Evolutionary conservation across 2,329 filamentous ascomycete species (phyloP), one percentile per base, ranked within the genome.

Genomic region (Fulvia fulva): DNA sequence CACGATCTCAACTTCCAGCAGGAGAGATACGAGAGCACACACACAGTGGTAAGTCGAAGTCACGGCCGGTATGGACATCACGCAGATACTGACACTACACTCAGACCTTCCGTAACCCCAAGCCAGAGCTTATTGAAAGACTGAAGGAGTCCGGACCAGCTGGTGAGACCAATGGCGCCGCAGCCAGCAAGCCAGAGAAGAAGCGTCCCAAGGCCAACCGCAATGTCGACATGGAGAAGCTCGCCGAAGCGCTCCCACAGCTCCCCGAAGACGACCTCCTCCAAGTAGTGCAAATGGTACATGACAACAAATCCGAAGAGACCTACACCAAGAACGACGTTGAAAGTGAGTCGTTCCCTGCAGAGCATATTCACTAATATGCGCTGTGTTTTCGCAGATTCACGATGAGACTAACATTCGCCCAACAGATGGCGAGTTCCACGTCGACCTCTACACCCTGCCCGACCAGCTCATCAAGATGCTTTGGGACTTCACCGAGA

Each of bases 271-370:
- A 99, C 66, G 93, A 97, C 70, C 79, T 99, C 44, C 81, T 99
- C 61, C 90, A 94, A 67, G 91, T 97, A 23, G 95, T 99, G 61
- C 93, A 97, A 78, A 88, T 99, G 84, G 93, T 99, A 62, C 94
- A 97, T 75, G 94, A 99, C 77, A 90, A 97, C 78, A 97, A 97
- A 81, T 87, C 85, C 1, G 85, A 90, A 5, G 91, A 96, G 64
- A 97, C 93, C 1, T 97, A 96, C 77, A 96, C 93, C 51, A 92
- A 96, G 79, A 97, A 97, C 69, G 95, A 99, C 75, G 85, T 97
- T 58, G 94, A 99, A 70, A 89, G 91, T 96, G 34, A 67, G 68
- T 68, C 16, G 22, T 25, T 30, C 19, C 23, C 16, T 34, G 19
- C 37, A 28, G 44, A 44, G 23, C 32, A 37, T 25, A 12, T 51